Percentiles rank a stretch among this genome's conserved stretches.
phyloP scores from a whole-genome alignment of 192 early-diverging fungal species.

The Coemansia sp. region DNA sequence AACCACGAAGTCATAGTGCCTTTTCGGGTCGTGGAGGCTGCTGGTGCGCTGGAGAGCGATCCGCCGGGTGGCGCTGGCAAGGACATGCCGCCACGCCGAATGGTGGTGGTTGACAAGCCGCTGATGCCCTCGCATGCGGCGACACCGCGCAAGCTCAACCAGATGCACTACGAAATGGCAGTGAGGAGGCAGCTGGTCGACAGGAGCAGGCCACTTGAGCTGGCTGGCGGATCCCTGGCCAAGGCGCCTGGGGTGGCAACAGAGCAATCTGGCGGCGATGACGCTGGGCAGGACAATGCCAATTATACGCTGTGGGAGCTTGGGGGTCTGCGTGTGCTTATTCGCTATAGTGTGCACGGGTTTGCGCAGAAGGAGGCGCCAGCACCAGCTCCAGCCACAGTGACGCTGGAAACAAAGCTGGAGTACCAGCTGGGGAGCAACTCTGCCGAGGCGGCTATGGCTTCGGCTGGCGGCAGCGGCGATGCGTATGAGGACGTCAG shows the following conservation, averaged over 20 bases:
- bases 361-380: slow-evolving; percentile 9
- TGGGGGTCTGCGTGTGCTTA: slow-evolving; percentile 31
- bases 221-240: slow-evolving; percentile 15
- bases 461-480: background rate
- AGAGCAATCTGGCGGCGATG: background rate
- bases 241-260: background rate
- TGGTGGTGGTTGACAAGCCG: slow-evolving; percentile 32
- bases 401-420: slow-evolving; percentile 39
- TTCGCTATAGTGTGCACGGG: slow-evolving; percentile 41
- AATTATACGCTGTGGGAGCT: slow-evolving; percentile 52
- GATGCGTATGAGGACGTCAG: slow-evolving; percentile 24
- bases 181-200: slow-evolving; percentile 14
- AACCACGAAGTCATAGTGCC: slow-evolving; percentile 33
- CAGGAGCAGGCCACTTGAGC: slow-evolving; percentile 7
- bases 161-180: slow-evolving; percentile 21
- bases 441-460: slow-evolving; percentile 11
- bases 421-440: slow-evolving; percentile 18
- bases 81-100: background rate
- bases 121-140: slow-evolving; percentile 17
- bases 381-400: slow-evolving; percentile 10
- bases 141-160: slow-evolving; percentile 33
- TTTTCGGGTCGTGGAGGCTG: slow-evolving; percentile 13
- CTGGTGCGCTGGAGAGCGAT: background rate
- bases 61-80: background rate
- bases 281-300: slow-evolving; percentile 12